Percentiles rank a stretch among this genome's conserved stretches.
Conservation (phyloP, 2,329 filamentous ascomycete genomes). For the Pseudopyricularia cyperi region DNA sequence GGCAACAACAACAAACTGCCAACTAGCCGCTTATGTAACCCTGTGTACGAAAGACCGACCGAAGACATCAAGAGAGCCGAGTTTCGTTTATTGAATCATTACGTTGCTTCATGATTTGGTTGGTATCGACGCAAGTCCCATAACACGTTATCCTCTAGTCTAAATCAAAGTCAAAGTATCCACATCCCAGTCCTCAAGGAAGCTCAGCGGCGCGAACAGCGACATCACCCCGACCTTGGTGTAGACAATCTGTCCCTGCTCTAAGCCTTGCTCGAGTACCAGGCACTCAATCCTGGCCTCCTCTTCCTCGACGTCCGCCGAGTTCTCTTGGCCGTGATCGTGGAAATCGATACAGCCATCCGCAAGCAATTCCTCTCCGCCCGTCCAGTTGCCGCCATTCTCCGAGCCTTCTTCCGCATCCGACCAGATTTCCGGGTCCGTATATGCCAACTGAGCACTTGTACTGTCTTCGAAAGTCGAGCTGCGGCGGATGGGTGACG, state of each 20-base stretch:
- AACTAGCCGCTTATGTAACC: background rate
- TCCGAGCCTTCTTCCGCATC: background rate
- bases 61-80: no score
- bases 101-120: no score
- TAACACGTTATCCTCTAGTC: background rate
- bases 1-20: no score
- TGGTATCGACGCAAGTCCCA: no score
- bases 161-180: background rate
- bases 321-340: background rate
- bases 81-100: no score
- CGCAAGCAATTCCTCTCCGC: background rate
- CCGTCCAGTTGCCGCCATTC: background rate
- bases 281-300: background rate
- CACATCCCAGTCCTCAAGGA: background rate
- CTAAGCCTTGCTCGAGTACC: background rate
- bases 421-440: background rate
- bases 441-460: background rate
- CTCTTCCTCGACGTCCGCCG: background rate
- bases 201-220: background rate
- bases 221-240: background rate
- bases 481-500: background rate
- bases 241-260: background rate
- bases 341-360: background rate
- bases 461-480: background rate
- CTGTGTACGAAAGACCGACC: background rate